Base-by-base conservation (phyloP, 352 stramenopile species). In the Phytophthora sansomeana region DNA sequence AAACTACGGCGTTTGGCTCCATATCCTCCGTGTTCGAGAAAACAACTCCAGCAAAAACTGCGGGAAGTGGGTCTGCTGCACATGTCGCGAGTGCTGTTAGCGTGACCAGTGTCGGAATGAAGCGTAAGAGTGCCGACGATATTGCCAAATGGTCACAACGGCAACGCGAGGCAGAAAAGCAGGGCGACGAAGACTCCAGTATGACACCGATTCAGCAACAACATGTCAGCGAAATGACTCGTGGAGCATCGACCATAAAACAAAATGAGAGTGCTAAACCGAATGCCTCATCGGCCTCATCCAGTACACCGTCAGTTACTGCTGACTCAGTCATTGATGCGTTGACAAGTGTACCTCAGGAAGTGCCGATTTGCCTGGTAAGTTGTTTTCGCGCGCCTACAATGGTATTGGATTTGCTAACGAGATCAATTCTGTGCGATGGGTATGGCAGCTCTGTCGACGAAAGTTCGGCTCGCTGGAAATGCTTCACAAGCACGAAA, bases 101-200 rank as follows among this genome's bases (percentile, higher is more conserved):
- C 38, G 49, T 62, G n/a, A 29, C 28, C 21, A 59, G 46, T 51
- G 35, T 79, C 42, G 75, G 80, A 19, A 54, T 87, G 32, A 92
- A 92, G 54, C 84, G 85, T 44, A 95, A 93, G 55, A 90, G 75
- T 52, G 83, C 82, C n/a, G 50, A 79, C 17, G 81, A 96, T 57
- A 96, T 94, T 38, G 88, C 86, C 7, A 93, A 93, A 61, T 96
- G 86, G 88, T 93, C 86, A 1, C 86, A 90, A 32, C 68, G 80
- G 4, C 83, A 92, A 42, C 60, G 61, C 8, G 67, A 69, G 10
- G 41, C 68, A 9, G 69, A 71, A 42, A 28, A 43, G 8, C 28
- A 73, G 17, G 32, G 69, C 11, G 17, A 42, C 13, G 39, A 58
- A n/a, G 29, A 32, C 16, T 49, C 43, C 16, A 55, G 5, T 46